These are phyloP conservation scores for Penicillium bialowiezense DNA, from an alignment of 495 filamentous ascomycete genomes.

Conservation along the genomic window DNA sequence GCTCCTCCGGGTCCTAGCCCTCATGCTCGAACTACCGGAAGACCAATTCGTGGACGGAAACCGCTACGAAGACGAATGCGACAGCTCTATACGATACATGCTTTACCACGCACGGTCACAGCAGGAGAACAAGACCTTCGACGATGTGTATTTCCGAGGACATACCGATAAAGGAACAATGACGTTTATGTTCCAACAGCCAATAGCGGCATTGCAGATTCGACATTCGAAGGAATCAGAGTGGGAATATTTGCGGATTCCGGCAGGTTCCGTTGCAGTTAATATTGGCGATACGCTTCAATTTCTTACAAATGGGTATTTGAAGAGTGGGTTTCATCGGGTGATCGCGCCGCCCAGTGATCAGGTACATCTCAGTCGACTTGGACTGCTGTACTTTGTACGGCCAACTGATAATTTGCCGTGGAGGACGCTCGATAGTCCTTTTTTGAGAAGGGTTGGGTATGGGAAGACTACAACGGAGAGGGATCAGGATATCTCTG, in stretches of 20 bases:
- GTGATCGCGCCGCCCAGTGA: constrained; percentile 45
- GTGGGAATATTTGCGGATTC: constrained; percentile 22
- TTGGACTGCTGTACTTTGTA: constrained; percentile 47
- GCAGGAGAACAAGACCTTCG: constrained; percentile 39
- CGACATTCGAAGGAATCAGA: constrained; percentile 14
- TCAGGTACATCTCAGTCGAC: constrained; percentile 41
- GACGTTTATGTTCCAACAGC: constrained; percentile 55
- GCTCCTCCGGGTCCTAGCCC: constrained; percentile 47
- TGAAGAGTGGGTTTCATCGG: constrained; percentile 46
- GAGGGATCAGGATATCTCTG: constrained; percentile 6
- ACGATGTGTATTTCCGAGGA: constrained; percentile 43
- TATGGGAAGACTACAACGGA: constrained; percentile 3
- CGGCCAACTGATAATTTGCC: constrained; percentile 29
- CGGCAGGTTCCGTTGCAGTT: constrained; percentile 35
- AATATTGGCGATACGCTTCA: constrained; percentile 48
- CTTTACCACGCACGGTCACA: constrained; percentile 43
- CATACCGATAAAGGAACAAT: constrained; percentile 54
- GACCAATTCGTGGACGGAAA: constrained; percentile 48
- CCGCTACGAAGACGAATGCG: constrained; percentile 45
- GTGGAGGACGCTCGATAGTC: constrained; percentile 16
- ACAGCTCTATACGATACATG: constrained; percentile 55
- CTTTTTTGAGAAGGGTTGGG: constrained; percentile 12
- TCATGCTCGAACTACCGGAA: constrained; percentile 52
- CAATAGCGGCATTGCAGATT: constrained; percentile 54
- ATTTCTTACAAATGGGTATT: constrained; percentile 38